Evolutionary conservation across 2,329 filamentous ascomycete genomes (phyloP), one percentile per base, ranked within the genome.

Genomic region (Claviceps quebecensis): DNA sequence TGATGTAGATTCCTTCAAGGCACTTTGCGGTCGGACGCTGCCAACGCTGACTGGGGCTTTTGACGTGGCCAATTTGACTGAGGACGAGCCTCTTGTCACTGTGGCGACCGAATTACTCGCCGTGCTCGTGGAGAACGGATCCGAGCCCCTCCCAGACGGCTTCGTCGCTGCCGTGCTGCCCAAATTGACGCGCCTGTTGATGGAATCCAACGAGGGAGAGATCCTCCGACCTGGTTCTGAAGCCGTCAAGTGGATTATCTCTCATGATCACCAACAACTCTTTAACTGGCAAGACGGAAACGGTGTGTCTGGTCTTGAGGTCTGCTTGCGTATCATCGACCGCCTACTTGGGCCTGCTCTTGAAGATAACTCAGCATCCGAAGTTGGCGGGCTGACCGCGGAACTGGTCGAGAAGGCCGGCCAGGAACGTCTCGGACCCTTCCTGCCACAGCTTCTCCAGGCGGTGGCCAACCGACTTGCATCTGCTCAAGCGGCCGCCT

Each of bases 351-450:
- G 86, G 3, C 84, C 87, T 1, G 70, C 77, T 1, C 84, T 97
- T n/a, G 86, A 94, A 60, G 93, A 98, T 61, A 88, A 91, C 60
- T 87, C 89, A 17, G 93, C 91, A 5, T 87, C 89, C n/a, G 91
- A 98, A 69, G 90, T 98, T 44, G 93, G 93, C 58, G 88, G 89
- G 16, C 78, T 98, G 56, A 93, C 93, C 4, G 91, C 91, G 1
- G 90, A 95, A 67, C 75, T 98, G 29, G 93, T 98, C 1, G 91
- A 97, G 68, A 95, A 93, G 69, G 93, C 91, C 49, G 93, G 93
- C 11, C 83, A 89, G 39, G 90, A 95, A 63, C 81, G 87, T 51
- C 80, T 98, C 11, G 93, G 93, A 0, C 90, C 90, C 11, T 96
- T 88, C 65, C 75, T 98, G 26, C 83, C 87, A 41, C 87, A 95